These are phyloP conservation scores for Baudoinia panamericana DNA, from an alignment of 495 filamentous ascomycete genomes.

Conservation along the genomic window DNA sequence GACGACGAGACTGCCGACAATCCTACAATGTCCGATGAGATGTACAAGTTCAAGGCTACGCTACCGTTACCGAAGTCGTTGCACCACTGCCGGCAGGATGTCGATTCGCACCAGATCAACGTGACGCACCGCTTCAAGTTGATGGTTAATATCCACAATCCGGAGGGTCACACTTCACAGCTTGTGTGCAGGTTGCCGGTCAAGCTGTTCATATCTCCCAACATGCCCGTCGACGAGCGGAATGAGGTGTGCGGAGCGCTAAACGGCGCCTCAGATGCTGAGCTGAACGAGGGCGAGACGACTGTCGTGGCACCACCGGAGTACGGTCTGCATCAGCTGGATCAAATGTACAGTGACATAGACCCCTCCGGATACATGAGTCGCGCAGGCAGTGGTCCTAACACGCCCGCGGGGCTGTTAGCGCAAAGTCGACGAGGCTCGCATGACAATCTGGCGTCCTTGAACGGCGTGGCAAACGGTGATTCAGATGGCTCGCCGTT, in stretches of 20 bases:
- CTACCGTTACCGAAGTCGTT: constrained; percentile 67
- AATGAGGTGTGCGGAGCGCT: constrained; percentile 49
- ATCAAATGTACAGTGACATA: constrained; percentile 77
- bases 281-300: constrained; percentile 27
- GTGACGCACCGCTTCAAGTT: constrained; percentile 77
- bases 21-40: constrained; percentile 53
- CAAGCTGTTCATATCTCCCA: constrained; percentile 85
- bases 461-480: constrained; percentile 40
- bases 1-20: constrained; percentile 40
- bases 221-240: constrained; percentile 68
- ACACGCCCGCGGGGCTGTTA: constrained; percentile 52
- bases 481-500: neutral
- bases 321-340: constrained; percentile 76
- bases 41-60: constrained; percentile 55
- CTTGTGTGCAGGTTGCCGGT: constrained; percentile 77
- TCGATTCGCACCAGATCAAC: constrained; percentile 70
- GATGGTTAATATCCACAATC: constrained; percentile 77
- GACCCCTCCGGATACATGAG: constrained; percentile 66
- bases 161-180: constrained; percentile 87
- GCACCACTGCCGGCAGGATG: constrained; percentile 69
- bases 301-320: constrained; percentile 57
- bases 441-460: constrained; percentile 57
- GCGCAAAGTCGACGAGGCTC: constrained; percentile 65
- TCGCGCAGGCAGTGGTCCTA: constrained; percentile 56
- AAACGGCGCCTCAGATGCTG: constrained; percentile 29